Percentiles rank a stretch among this genome's conserved stretches.
These are phyloP conservation scores for Stemphylium beticola DNA, from an alignment of 2,329 filamentous ascomycete genomes.

Conservation along the genomic window DNA sequence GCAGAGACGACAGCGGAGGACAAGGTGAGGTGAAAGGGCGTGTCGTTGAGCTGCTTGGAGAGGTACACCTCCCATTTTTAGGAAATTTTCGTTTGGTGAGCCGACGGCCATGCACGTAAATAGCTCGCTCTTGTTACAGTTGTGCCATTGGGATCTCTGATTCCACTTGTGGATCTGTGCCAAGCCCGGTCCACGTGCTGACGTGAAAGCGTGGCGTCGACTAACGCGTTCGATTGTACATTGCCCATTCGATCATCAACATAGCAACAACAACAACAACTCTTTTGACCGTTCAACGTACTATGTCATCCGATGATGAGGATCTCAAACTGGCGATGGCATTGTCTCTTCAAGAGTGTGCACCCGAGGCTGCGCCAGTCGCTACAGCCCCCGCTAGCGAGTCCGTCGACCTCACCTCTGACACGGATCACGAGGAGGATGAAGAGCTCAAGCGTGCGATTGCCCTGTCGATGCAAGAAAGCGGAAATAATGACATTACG, in stretches of 20 bases:
- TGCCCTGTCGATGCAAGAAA: conserved; percentile 34
- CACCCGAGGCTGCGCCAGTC: neutral
- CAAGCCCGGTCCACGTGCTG: conserved; percentile 25
- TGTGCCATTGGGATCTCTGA: neutral
- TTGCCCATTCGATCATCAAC: conserved; percentile 1
- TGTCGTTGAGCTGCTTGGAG: too few species aligned
- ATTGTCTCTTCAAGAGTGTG: conserved; percentile 36
- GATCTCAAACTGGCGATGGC: conserved; percentile 37
- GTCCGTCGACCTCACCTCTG: conserved; percentile 26
- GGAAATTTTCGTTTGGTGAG: too few species aligned
- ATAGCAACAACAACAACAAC: conserved; percentile 8
- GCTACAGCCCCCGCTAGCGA: neutral
- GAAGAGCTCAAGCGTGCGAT: conserved; percentile 37
- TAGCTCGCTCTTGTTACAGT: neutral
- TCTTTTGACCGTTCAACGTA: neutral
- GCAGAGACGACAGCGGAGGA: neutral
- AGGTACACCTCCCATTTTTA: too few species aligned
- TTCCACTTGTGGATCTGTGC: neutral
- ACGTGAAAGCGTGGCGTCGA: conserved; percentile 26
- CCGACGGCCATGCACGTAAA: too few species aligned
- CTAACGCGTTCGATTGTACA: neutral
- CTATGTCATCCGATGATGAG: conserved; percentile 41
- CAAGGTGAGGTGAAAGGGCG: neutral
- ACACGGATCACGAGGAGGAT: conserved; percentile 27
- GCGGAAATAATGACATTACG: neutral